phyloP scores from a whole-genome alignment of 106 monocot species.

The Hemerocallis citrina region DNA sequence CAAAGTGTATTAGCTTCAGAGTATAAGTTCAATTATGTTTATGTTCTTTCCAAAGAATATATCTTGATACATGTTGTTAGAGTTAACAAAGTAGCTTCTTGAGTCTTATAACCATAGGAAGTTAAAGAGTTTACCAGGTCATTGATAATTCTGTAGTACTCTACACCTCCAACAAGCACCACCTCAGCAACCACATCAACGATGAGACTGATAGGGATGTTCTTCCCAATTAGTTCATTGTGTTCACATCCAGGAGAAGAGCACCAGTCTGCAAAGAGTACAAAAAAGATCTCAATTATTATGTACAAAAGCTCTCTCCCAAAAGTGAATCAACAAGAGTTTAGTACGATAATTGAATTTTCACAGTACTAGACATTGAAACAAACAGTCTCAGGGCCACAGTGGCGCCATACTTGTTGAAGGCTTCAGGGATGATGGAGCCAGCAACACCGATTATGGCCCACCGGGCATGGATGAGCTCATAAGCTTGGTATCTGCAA shows the following conservation, averaged over 20 bases:
- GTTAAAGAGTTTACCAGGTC: too few species aligned
- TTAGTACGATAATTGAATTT: too few species aligned
- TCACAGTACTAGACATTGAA: slow-evolving; percentile 63
- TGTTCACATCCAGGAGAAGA: slow-evolving; percentile 64
- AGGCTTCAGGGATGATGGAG: slow-evolving; percentile 78
- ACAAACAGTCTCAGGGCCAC: slow-evolving; percentile 66
- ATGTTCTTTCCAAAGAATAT: too few species aligned
- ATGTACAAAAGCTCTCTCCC: too few species aligned
- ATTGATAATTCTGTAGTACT: slow-evolving; percentile 78
- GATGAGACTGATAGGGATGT: slow-evolving; percentile 69
- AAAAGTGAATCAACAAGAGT: too few species aligned
- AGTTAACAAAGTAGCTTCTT: too few species aligned
- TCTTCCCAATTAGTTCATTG: slow-evolving; percentile 72
- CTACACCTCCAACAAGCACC: slow-evolving; percentile 59
- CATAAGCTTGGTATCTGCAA: slow-evolving; percentile 71
- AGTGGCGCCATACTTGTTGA: slow-evolving; percentile 82
- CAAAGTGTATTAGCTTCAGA: too few species aligned
- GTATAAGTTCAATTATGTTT: too few species aligned
- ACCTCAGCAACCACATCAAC: slow-evolving; percentile 35
- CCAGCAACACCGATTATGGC: slow-evolving; percentile 88
- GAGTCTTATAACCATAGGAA: too few species aligned
- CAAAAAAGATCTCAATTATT: too few species aligned
- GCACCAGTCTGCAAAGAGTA: slow-evolving; percentile 66
- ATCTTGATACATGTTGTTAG: too few species aligned
- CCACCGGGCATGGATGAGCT: slow-evolving; percentile 84